Conservation (phyloP, 2,329 filamentous ascomycete species). For the Echinosphaeria canescens region DNA sequence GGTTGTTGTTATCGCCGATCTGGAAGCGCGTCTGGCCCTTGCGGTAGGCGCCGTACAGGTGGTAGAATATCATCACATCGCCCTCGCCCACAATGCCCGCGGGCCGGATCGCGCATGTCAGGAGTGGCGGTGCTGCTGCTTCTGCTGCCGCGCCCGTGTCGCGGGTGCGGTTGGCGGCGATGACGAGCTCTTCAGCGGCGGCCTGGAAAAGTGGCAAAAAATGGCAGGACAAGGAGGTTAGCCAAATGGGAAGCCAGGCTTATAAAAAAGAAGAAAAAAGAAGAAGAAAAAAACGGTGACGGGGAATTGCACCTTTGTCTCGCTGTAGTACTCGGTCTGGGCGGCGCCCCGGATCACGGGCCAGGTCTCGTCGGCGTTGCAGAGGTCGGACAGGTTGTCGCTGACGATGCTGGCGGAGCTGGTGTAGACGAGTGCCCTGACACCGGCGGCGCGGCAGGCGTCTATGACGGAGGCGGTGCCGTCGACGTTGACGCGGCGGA, state of each 20-base stretch:
- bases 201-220: no score
- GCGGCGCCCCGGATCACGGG: conserved; percentile 50
- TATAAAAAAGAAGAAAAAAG: neutral
- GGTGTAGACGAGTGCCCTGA: conserved; percentile 76
- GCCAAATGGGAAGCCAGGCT: neutral
- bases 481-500: conserved; percentile 71
- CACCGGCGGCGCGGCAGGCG: conserved; percentile 45
- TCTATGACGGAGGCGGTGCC: conserved; percentile 63
- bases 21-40: conserved; percentile 54
- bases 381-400: conserved; percentile 59
- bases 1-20: conserved; percentile 46
- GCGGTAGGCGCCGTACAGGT: conserved; percentile 50
- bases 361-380: conserved; percentile 70
- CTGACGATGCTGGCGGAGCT: conserved; percentile 74
- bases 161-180: conserved; percentile 54
- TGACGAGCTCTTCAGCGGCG: conserved; percentile 60
- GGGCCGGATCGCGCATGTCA: conserved; percentile 66
- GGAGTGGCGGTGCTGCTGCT: conserved; percentile 39
- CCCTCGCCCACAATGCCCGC: conserved; percentile 83
- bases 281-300: neutral
- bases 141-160: conserved; percentile 20
- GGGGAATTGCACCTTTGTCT: conserved; percentile 47
- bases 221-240: neutral
- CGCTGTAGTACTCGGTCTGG: conserved; percentile 68
- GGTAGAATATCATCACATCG: conserved; percentile 55